A percentile compares a stretch with the other conserved stretches of the same genome.
Conservation (phyloP, 352 stramenopile genomes). For the Phytophthora niederhauseri region DNA sequence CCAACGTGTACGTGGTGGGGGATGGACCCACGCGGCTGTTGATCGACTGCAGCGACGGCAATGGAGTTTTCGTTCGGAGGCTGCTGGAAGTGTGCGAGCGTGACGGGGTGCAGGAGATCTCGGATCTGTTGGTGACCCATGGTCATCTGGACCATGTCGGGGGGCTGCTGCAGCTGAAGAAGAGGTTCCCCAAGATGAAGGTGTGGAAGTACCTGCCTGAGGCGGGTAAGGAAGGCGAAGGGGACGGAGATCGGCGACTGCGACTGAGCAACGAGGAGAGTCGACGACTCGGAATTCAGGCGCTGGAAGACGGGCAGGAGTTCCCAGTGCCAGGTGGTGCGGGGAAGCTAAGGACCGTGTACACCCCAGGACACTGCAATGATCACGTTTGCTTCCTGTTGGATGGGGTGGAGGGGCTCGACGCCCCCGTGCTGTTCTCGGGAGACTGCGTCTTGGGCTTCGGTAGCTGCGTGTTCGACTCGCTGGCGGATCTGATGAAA, state of each 20-base stretch:
- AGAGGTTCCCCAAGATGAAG: constrained; percentile 54
- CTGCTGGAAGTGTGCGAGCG: constrained; percentile 50
- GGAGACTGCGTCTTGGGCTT: constrained; percentile 87
- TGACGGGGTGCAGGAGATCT: constrained; percentile 57
- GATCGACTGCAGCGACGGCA: constrained; percentile 84
- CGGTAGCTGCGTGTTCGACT: constrained; percentile 89
- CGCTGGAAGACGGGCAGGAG: constrained; percentile 45
- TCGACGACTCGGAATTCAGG: constrained; percentile 47
- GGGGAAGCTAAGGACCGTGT: constrained; percentile 55
- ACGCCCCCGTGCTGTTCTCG: constrained; percentile 61
- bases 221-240: constrained; percentile 28
- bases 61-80: constrained; percentile 48
- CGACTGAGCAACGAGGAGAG: constrained; percentile 58
- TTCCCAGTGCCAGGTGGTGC: constrained; percentile 35
- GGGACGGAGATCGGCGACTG: constrained; percentile 43
- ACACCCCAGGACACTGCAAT: constrained; percentile 86
- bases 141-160: constrained; percentile 91
- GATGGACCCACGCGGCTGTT: constrained; percentile 61
- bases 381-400: constrained; percentile 88
- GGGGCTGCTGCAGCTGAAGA: constrained; percentile 64
- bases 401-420: constrained; percentile 28
- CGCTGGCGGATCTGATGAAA: constrained; percentile 78
- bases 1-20: constrained; percentile 93
- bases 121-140: constrained; percentile 89
- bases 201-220: constrained; percentile 78